Evolutionary conservation across 2,329 filamentous ascomycete genomes (phyloP), one percentile per base, ranked within the genome.

Genomic region (Teratosphaeria nubilosa): DNA sequence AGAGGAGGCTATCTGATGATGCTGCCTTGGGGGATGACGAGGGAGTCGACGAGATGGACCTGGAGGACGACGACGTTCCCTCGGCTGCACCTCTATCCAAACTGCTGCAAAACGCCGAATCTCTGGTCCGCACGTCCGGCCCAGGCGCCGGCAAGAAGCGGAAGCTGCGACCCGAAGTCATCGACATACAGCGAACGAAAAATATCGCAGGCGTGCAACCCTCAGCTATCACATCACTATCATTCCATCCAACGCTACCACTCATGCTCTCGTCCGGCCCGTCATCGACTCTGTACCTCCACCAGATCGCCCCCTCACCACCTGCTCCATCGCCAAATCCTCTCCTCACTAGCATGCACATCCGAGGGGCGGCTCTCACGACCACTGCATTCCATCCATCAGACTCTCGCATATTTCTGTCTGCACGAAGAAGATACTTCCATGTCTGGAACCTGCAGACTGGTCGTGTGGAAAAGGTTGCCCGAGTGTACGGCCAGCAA

Each of bases 401-500:
- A 14, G 90, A 88, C 62, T 85, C 87, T 62, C 87, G 87, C 66
- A 87, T 99, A 64, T 89, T 96, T 73, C 88, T 96, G 60, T 88
- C 91, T 20, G 91, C 91, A 41, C 86, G 92, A 37, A 84, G 94
- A 54, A 86, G 86, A 62, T 97, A 91, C 77, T 96, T 97, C 74
- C 94, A 97, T 75, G 86, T 87, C 64, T 99, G 94, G 94, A 86
- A 97, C 68, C 81, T 99, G 25, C 79, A 86, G 51, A 86, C 87
- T 0, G 94, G 94, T 51, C 78, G 80, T 13, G 85, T 99, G 54
- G 87, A 92, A 68, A 96, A 95, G 74, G 82, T 95, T 51, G 85
- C 83, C 65, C 80, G 87, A 70, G 77, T 94, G 59, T 82, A 87
- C 69, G 84, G 91, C 62, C 86, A 91, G 65, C 79, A 86, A 64